Evolutionary conservation across 2,329 filamentous ascomycete genomes (phyloP), one percentile per base, ranked within the genome.

Genomic region (Corinectria fuckeliana): DNA sequence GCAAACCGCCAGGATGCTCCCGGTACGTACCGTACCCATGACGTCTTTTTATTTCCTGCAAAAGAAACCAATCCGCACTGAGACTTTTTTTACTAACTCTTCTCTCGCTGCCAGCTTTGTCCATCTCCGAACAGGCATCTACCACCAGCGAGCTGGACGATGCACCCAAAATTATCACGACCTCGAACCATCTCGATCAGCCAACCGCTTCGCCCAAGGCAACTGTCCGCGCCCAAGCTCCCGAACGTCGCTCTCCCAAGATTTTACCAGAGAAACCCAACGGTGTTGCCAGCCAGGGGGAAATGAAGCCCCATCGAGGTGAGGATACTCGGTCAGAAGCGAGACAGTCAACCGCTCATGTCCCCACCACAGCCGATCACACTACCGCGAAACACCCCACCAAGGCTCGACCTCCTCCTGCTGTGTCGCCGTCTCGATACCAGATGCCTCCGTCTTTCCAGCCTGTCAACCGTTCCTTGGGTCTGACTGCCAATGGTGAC

Each of bases 371-470:
- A 63, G 65, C 57, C 26, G 65, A 68, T 13, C 58, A 65, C 16
- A 49, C 52, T 21, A 34, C 55, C 20, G 45, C 61, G 8, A 67
- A 63, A 49, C 44, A 58, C 51, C 64, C 57, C 51, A 51, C 56
- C 56, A 69, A 65, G 32, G 45, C 63, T 59, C 71, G 70, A 54
- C 74, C 70, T 23, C 74, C 70, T 21, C 68, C 74, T 2, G 66
- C 70, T 56, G 67, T 75, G 7, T 72, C 76, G 20, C 71, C 74
- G 5, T 69, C 71, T 26, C 73, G 72, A 64, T 80, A 80, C 66
- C 77, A 79, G 58, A 77, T 81, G 74, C 78, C 78, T 38, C 78
- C 78, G 39, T 71, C 77, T 13, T 80, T 80, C 58, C 74, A 78
- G 54, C 78, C 78, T 45, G 69, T 71, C 16, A 69, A 69, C 44